Evolutionary conservation across 306 rosid species (phyloP).

Genomic region (Lathyrus aphaca): DNA sequence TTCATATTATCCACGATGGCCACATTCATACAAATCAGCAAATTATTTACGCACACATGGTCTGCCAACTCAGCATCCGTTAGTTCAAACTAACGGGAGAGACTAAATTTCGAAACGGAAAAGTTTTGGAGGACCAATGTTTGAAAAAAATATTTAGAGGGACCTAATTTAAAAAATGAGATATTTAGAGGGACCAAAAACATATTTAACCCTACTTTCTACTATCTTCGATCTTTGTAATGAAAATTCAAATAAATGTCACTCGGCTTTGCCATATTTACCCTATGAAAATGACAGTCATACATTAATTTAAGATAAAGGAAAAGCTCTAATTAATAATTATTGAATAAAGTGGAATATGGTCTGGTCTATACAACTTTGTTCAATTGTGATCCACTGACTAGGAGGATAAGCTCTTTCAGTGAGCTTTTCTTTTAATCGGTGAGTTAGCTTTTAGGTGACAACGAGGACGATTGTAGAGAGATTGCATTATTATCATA

Average conservation of each 20-base stretch:
- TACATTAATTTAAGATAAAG: conserved; percentile 11
- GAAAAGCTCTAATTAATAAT: conserved; percentile 16
- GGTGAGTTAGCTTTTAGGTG: not conserved
- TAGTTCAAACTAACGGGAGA: too few species aligned
- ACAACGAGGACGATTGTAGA: not conserved
- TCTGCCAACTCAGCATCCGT: too few species aligned
- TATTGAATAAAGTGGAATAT: conserved; percentile 21
- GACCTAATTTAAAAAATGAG: too few species aligned
- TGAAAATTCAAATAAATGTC: conserved; percentile 4
- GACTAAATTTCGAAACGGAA: too few species aligned
- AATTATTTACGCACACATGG: too few species aligned
- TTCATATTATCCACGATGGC: too few species aligned
- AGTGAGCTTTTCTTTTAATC: not conserved
- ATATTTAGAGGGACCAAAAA: too few species aligned
- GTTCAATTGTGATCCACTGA: conserved; percentile 29
- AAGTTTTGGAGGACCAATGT: too few species aligned
- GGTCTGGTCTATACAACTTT: not conserved
- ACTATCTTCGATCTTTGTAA: not conserved
- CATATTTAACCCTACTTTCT: too few species aligned
- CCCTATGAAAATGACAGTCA: conserved; percentile 24
- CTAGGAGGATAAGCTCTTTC: conserved; percentile 11
- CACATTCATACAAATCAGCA: too few species aligned
- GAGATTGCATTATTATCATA: conserved; percentile 5
- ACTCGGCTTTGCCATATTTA: not conserved
- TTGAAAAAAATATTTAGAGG: too few species aligned